Evolutionary conservation across 2,329 filamentous ascomycete genomes (phyloP).

Genomic region (Pyrenochaeta sp.): DNA sequence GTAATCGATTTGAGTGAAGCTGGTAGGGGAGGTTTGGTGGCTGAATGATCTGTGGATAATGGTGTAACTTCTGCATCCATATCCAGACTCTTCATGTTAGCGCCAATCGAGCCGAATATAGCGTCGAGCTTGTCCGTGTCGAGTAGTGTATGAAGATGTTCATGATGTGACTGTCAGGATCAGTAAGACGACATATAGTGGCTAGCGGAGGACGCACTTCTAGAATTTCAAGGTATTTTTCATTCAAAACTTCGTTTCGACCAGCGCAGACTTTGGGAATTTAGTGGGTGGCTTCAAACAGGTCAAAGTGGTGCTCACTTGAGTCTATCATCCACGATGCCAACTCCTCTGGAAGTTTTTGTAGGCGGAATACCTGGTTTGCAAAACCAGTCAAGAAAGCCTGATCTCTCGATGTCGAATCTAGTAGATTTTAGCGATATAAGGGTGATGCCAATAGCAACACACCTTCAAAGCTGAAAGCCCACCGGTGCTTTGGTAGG

Average conservation of each 20-base stretch:
- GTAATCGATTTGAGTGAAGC: slow-evolving; percentile 32
- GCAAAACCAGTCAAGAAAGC: slow-evolving; percentile 55
- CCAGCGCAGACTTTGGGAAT: slow-evolving; percentile 36
- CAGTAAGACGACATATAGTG: slow-evolving; percentile 1
- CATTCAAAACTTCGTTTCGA: slow-evolving; percentile 46
- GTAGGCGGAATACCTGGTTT: slow-evolving; percentile 47
- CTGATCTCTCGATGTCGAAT: slow-evolving; percentile 41
- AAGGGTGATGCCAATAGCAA: not conserved
- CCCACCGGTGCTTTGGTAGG: slow-evolving; percentile 46
- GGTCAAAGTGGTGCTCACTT: slow-evolving; percentile 21
- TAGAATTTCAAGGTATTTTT: slow-evolving; percentile 46
- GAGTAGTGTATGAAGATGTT: slow-evolving; percentile 44
- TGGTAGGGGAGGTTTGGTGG: slow-evolving; percentile 23
- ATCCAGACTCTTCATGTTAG: slow-evolving; percentile 34
- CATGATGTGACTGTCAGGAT: slow-evolving; percentile 23
- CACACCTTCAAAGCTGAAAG: slow-evolving; percentile 41
- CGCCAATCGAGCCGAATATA: slow-evolving; percentile 69
- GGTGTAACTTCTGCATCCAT: slow-evolving; percentile 11
- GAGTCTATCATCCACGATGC: slow-evolving; percentile 55
- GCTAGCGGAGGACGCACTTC: slow-evolving; percentile 18
- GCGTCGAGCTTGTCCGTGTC: slow-evolving; percentile 55
- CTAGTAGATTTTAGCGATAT: slow-evolving; percentile 23
- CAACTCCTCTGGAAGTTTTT: slow-evolving; percentile 49
- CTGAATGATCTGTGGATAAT: slow-evolving; percentile 12
- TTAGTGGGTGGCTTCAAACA: slow-evolving; percentile 18